Base-by-base conservation (phyloP, 2,329 filamentous ascomycete species). In the Aspergillus tubingensis region DNA sequence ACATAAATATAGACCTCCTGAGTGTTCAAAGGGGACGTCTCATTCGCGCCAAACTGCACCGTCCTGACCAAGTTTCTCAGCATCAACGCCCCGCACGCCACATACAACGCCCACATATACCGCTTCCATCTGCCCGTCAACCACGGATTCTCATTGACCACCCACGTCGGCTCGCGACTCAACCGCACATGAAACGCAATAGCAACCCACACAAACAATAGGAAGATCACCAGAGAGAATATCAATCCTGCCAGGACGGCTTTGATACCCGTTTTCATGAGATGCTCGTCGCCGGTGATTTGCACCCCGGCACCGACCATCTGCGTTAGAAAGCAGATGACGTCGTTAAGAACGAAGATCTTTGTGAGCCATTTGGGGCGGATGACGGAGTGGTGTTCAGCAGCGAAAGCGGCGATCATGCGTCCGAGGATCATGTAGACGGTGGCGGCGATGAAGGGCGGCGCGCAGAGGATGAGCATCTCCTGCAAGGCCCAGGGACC, bases 381-480 rank as follows among this genome's bases (percentile, higher is more conserved):
- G 43, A 81, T 77, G 6, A 72, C 56, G 5, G 76, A 72, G 27
- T 72, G 67, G 5, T 70, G 48, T 48, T 80, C 75, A 2, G 74
- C 4, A 75, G 68, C 11, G 74, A 58, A 3, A 63, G 60, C 32
- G 1, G 15, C 11, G 19, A 81, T 76, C 8, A 80, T 68, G 0
- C 78, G 76, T 0, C 74, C 76, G 1, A 81, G 75, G 15, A 73
- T 60, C 76, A 78, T 79, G 65, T 79, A 73, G 5, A 72, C 55
- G 3, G 66, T 71, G 15, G 70, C 71, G 8, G 79, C 76, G 49
- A 79, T 74, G 4, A 82, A 68, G 0, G 77, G 72, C 0, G 79
- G 78, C 0, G 76, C 74, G 10, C 80, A 67, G 3, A 81, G 71
- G 47, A 78, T 72, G 23, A 76, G 68, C 57, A 79, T 70, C 30